Conservation (phyloP, 148 eudicot species). For the Chenopodium berlandieri region DNA sequence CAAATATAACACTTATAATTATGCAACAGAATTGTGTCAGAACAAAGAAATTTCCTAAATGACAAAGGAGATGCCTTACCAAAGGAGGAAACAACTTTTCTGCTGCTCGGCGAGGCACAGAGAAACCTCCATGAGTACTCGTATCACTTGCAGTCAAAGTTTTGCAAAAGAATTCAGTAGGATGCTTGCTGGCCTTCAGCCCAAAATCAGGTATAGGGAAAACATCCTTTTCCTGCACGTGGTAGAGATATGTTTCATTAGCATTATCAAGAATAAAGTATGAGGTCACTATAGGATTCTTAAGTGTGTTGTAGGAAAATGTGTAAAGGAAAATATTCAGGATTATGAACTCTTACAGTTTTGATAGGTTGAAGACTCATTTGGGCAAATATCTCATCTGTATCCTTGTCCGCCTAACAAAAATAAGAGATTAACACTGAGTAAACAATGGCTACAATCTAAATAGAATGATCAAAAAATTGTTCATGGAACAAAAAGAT, state of each 20-base stretch:
- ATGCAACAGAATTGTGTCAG: neutral
- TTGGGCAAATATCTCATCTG: slow-evolving; percentile 94
- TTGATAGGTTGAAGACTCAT: slow-evolving; percentile 95
- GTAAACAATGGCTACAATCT: neutral
- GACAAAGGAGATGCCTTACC: slow-evolving; percentile 40
- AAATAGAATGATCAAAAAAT: neutral
- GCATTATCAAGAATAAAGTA: neutral
- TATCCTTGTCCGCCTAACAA: slow-evolving; percentile 85
- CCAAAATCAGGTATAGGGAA: slow-evolving; percentile 76
- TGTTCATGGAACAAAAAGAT: neutral
- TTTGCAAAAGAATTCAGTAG: slow-evolving; percentile 93
- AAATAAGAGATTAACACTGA: neutral
- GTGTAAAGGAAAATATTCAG: neutral
- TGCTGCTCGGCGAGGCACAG: slow-evolving; percentile 98
- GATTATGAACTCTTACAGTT: slow-evolving; percentile 47
- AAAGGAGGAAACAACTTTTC: slow-evolving; percentile 92
- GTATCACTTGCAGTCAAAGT: slow-evolving; percentile 96
- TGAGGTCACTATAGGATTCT: neutral
- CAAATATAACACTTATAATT: neutral
- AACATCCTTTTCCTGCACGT: slow-evolving; percentile 75
- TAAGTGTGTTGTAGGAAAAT: no score
- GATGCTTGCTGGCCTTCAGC: slow-evolving; percentile 68
- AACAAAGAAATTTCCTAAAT: neutral
- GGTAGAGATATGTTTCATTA: neutral
- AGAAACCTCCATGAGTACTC: slow-evolving; percentile 98